Base-by-base conservation (phyloP, 2,329 filamentous ascomycete species). In the Sarocladium brachiariae region DNA sequence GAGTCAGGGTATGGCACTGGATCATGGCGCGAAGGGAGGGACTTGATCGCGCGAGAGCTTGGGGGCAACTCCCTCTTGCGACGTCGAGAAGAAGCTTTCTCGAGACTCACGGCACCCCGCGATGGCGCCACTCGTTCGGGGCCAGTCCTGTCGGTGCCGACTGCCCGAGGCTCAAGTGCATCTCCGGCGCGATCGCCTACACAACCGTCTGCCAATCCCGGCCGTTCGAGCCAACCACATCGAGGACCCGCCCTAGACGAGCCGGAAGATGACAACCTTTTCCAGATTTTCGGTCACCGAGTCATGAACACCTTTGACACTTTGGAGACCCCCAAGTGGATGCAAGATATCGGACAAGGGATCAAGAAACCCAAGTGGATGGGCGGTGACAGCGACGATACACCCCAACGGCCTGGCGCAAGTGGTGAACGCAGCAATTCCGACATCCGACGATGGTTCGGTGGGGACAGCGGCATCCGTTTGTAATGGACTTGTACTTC, bases 221-320 rank as follows among this genome's bases (percentile, higher is more conserved):
- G 56, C 53, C 62, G 59, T 52, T 63, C 57, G 51, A 61, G 66
- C 37, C 54, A 53, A 16, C 53, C 59, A 18, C 46, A 61, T 14
- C 55, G 55, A 10, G 52, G 59, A 30, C 43, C 65, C 24, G 57
- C 67, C 33, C 62, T 70, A 25, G 65, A 77, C 18, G 77, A 80
- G 1, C 76, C 78, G 7, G 84, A 87, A 27, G 83, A 90, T 13
- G 87, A 89, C 50, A 89, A 84, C 56, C 89, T 96, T 65, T 90
- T 97, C 61, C 80, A 87, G 57, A 84, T 86, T 30, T 82, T 97
- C 54, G 83, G 87, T 0, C 87, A 95, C 62, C 78, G 92, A 31
- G 84, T 99, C 59, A 87, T 84, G 67, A 99, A 99, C 62, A 97
- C 93, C 0, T 81, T 97, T 49, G 92, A 97, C 54, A 86, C 83